Percentiles rank a stretch among this genome's conserved stretches.
Evolutionary conservation across 1,284 basidiomycete species (phyloP).

Genomic region (Veloboletus limbatus): DNA sequence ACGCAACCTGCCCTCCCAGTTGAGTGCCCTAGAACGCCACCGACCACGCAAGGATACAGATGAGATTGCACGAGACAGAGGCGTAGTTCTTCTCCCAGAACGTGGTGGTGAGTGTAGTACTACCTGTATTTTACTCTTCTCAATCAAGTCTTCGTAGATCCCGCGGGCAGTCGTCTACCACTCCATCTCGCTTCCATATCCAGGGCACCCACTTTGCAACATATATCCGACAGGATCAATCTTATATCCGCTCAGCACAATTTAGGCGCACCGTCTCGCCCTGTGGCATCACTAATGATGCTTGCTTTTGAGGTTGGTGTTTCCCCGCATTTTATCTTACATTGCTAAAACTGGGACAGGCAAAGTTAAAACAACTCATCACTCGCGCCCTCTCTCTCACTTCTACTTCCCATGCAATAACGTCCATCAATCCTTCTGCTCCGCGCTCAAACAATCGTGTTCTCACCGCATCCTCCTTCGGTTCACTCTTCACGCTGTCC

Average conservation of each 20-base stretch:
- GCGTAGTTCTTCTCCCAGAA: slow-evolving; percentile 59
- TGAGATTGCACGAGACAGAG: slow-evolving; percentile 70
- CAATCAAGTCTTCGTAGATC: slow-evolving; percentile 41
- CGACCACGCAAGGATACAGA: slow-evolving; percentile 50
- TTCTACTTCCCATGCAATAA: slow-evolving; percentile 68
- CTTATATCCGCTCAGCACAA: slow-evolving; percentile 77
- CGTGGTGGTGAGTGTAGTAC: slow-evolving; percentile 50
- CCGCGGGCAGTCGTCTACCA: slow-evolving; percentile 65
- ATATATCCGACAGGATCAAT: slow-evolving; percentile 74
- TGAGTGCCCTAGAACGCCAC: slow-evolving; percentile 37
- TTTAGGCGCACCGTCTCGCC: slow-evolving; percentile 54
- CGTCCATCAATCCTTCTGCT: slow-evolving; percentile 68
- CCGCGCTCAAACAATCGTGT: slow-evolving; percentile 47
- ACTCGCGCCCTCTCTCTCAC: slow-evolving; percentile 74
- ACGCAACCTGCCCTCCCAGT: slow-evolving; percentile 47
- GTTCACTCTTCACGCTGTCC: slow-evolving; percentile 71
- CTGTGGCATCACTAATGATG: slow-evolving; percentile 66
- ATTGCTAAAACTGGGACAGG: slow-evolving; percentile 39
- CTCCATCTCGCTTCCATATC: slow-evolving; percentile 68
- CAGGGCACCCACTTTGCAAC: slow-evolving; percentile 69
- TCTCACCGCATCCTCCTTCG: slow-evolving; percentile 65
- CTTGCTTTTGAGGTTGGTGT: slow-evolving; percentile 67
- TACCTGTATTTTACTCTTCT: not conserved
- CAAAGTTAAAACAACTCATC: slow-evolving; percentile 78
- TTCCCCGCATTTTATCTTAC: not conserved